Conservation (phyloP, 1,284 basidiomycete species). For the Kalmanozyma brasiliensis region DNA sequence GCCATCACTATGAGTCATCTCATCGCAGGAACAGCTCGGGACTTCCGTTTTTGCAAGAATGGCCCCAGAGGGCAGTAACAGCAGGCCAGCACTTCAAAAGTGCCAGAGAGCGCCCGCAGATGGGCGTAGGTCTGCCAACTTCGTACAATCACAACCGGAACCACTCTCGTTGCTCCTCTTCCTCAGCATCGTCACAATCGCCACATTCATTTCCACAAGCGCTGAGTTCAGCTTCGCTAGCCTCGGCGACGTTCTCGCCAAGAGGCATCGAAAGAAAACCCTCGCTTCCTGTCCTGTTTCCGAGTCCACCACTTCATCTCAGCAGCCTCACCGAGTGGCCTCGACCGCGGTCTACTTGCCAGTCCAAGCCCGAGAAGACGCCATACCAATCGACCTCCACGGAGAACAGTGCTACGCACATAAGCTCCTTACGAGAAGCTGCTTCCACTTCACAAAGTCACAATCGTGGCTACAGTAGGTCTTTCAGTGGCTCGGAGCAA, state of each 20-base stretch:
- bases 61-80: too few relatives aligned
- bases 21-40: background rate
- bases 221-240: background rate
- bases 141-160: constrained; percentile 10
- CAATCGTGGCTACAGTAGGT: constrained; percentile 8
- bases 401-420: constrained; percentile 1
- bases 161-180: background rate
- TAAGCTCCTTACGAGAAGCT: constrained; percentile 1
- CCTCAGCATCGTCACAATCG: background rate
- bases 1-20: background rate
- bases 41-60: background rate
- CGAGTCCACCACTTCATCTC: constrained; percentile 19
- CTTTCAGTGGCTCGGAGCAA: constrained; percentile 7
- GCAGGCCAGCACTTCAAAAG: background rate
- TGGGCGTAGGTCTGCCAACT: constrained; percentile 15
- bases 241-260: background rate
- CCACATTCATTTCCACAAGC: background rate
- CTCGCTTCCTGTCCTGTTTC: background rate
- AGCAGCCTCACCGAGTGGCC: constrained; percentile 3
- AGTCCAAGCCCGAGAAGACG: too few relatives aligned
- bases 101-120: constrained; percentile 6
- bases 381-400: background rate
- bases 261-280: too few relatives aligned
- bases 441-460: constrained; percentile 7
- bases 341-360: constrained; percentile 4